Evolutionary conservation across 257 asterid species (phyloP).

Genomic region (Solanum neorickii): DNA sequence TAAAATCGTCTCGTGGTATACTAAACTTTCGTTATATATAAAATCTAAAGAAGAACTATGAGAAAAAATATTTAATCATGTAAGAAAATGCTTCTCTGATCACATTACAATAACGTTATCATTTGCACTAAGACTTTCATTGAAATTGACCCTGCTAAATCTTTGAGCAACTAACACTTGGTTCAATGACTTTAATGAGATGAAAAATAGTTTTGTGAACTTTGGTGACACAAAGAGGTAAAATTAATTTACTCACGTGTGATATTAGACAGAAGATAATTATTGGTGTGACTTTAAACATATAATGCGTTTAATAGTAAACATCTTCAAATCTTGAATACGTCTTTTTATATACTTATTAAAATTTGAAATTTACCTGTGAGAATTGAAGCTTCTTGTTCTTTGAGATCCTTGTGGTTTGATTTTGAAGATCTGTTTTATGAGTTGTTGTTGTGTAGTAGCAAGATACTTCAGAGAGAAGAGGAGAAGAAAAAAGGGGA

Average conservation of each 20-base stretch:
- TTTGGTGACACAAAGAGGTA: neutral
- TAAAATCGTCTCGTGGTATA: fast-evolving
- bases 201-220: neutral
- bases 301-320: neutral
- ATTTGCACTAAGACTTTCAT: neutral
- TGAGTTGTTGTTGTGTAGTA: constrained; percentile 24
- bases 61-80: no score
- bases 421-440: neutral
- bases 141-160: neutral
- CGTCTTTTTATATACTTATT: neutral
- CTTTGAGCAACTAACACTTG: neutral
- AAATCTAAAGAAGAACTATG: fast-evolving
- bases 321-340: neutral
- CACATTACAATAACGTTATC: neutral
- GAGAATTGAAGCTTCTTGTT: neutral
- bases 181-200: neutral
- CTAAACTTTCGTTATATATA: fast-evolving
- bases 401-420: neutral
- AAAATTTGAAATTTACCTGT: neutral
- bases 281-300: neutral
- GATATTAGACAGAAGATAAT: neutral
- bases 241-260: neutral
- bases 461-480: neutral
- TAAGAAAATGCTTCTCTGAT: fast-evolving
- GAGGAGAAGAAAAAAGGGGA: constrained; percentile 10